Evolutionary conservation across 2,329 filamentous ascomycete species (phyloP).

Genomic region (Colletotrichum karsti): DNA sequence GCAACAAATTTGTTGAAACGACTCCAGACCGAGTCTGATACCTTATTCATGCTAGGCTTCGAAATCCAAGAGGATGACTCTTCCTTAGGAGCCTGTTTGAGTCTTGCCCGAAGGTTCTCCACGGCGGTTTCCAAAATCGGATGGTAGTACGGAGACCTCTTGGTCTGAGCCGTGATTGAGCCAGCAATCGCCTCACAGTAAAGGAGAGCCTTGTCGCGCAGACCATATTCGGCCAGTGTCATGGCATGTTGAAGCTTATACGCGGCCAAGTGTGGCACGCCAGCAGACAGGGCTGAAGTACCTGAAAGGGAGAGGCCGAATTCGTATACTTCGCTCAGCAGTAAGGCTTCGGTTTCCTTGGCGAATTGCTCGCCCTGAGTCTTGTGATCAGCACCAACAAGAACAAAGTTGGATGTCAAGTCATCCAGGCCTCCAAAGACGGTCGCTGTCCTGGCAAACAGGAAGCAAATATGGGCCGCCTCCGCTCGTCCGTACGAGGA

Average conservation of each 20-base stretch:
- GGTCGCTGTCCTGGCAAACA: slow-evolving; percentile 79
- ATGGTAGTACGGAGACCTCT: slow-evolving; percentile 88
- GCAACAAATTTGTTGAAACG: slow-evolving; percentile 97
- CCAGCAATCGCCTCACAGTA: slow-evolving; percentile 88
- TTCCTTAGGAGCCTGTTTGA: slow-evolving; percentile 88
- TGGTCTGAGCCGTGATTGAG: slow-evolving; percentile 82
- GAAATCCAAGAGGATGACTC: slow-evolving; percentile 88
- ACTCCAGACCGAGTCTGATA: slow-evolving; percentile 88
- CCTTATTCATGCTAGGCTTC: slow-evolving; percentile 95
- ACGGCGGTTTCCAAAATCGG: slow-evolving; percentile 76
- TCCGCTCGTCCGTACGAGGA: slow-evolving; percentile 87
- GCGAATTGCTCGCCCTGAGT: slow-evolving; percentile 76
- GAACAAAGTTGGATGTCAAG: slow-evolving; percentile 77
- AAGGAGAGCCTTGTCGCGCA: slow-evolving; percentile 82
- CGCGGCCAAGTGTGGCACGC: slow-evolving; percentile 82
- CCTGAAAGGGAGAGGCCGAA: slow-evolving; percentile 81
- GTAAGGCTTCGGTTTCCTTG: slow-evolving; percentile 84
- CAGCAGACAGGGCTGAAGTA: slow-evolving; percentile 56
- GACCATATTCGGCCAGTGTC: slow-evolving; percentile 83
- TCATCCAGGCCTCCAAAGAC: slow-evolving; percentile 88
- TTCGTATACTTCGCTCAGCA: slow-evolving; percentile 96
- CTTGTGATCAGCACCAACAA: slow-evolving; percentile 86
- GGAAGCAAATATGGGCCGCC: slow-evolving; percentile 91
- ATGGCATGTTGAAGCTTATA: slow-evolving; percentile 94
- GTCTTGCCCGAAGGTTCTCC: slow-evolving; percentile 83